Evolutionary conservation across 148 eudicot species (phyloP), one percentile per base, ranked within the genome.

Genomic region (Polygonum maritimum): DNA sequence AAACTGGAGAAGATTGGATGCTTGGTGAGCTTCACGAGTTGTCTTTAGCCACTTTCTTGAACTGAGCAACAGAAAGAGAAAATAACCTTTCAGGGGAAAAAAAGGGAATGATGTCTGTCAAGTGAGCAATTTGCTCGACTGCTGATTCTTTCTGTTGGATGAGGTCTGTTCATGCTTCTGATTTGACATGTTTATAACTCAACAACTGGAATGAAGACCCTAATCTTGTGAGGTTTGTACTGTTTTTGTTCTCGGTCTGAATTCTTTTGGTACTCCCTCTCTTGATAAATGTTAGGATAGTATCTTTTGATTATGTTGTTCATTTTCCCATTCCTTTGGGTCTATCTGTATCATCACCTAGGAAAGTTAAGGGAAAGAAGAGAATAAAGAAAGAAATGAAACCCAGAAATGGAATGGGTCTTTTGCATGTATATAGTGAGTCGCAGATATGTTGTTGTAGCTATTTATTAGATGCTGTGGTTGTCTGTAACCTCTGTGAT

Each of bases 1-100:
- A 94, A 74, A 94, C 97, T 2, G 97, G 98, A 57, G 98, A 94
- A 77, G 98, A 94, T 79, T 94, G 98, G 98, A 90, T 90, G 91
- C 82, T 94, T 8, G 81, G 90, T 63, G 98, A 94, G 62, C 82
- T 94, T 79, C 94, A 94, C 57, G 98, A 94, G 81, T 79, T 94
- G 63, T 87, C 97, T 44, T 79, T 94, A 71, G 87, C 94, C 7
- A 88, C 94, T 78, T 83, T 80, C 13, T 82, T 87, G 44, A 82
- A 78, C 70, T 87, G 75, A 76, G 77, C 31, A 9, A n/a, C 74
- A 52, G 70, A 36, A 74, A 69, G 69, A 26, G 0, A 15, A 51
- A 18, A n/a, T 26, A 21, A 65, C 16, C 70, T 1, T 26, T 31
- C 40, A 31, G n/a, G n/a, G 31, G 31, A 26, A 21, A 14, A 36